Conservation (phyloP, 441 rosid species). For the Erysimum cheiri region DNA sequence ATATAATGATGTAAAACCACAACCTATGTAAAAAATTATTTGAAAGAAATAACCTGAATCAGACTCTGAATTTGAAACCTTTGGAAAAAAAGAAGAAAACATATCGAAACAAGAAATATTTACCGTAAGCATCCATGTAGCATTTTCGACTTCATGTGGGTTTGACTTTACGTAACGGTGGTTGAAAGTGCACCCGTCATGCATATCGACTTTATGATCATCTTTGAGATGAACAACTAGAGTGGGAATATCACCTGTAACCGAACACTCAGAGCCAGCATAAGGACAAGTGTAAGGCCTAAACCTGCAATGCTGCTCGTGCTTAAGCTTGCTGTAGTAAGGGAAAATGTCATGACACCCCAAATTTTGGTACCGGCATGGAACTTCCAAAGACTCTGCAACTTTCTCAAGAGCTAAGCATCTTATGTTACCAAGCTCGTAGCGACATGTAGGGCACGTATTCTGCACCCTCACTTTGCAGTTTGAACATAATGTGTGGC, state of each 20-base stretch:
- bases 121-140: constrained; percentile 96
- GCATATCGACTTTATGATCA: constrained; percentile 93
- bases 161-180: constrained; percentile 86
- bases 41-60: neutral
- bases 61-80: neutral
- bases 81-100: neutral
- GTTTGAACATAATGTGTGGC: constrained; percentile 82
- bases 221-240: constrained; percentile 77
- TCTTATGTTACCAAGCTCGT: constrained; percentile 87
- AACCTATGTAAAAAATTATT: neutral
- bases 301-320: constrained; percentile 74
- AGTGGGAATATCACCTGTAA: constrained; percentile 74
- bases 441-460: constrained; percentile 84
- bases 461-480: constrained; percentile 81
- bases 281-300: constrained; percentile 87
- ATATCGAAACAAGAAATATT: neutral
- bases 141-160: constrained; percentile 87
- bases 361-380: constrained; percentile 73
- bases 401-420: constrained; percentile 92
- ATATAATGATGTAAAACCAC: constrained; percentile 6
- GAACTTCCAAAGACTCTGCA: constrained; percentile 80
- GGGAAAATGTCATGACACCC: constrained; percentile 86
- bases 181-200: constrained; percentile 83
- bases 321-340: constrained; percentile 81
- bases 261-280: constrained; percentile 85